Percentiles rank a stretch among this genome's conserved stretches.
Conservation (phyloP, 2,329 filamentous ascomycete genomes). For the Diaporthe longicolla region DNA sequence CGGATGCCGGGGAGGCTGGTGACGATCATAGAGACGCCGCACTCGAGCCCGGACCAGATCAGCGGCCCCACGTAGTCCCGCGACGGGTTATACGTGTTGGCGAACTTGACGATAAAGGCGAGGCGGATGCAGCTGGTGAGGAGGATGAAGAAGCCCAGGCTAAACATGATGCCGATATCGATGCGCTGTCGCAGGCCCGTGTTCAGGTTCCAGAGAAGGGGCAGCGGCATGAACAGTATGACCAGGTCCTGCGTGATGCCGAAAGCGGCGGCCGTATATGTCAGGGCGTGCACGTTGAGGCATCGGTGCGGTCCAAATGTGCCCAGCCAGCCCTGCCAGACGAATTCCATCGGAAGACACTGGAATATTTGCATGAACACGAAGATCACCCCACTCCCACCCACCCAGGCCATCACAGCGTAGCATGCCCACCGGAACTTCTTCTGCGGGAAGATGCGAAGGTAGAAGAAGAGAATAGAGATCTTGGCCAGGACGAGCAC, state of each 20-base stretch:
- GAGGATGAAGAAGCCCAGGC: constrained; percentile 54
- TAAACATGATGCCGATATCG: constrained; percentile 54
- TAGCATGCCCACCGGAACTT: constrained; percentile 48
- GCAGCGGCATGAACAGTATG: constrained; percentile 53
- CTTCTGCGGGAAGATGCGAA: constrained; percentile 48
- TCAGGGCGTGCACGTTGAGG: constrained; percentile 51
- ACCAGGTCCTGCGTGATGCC: constrained; percentile 54
- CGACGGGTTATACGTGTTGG: constrained; percentile 53
- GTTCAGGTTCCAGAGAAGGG: constrained; percentile 50
- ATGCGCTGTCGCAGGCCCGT: constrained; percentile 46
- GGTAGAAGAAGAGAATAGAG: constrained; percentile 50
- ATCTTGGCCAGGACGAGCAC: constrained; percentile 49
- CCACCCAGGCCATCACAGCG: constrained; percentile 47
- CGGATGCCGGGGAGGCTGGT: constrained; percentile 57
- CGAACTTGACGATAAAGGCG: constrained; percentile 52
- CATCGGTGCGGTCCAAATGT: constrained; percentile 47
- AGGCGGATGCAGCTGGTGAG: constrained; percentile 55
- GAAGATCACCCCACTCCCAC: constrained; percentile 48
- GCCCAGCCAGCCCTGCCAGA: constrained; percentile 54
- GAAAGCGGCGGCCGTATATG: constrained; percentile 49
- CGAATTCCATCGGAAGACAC: constrained; percentile 51
- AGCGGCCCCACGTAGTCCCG: constrained; percentile 58
- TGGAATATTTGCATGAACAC: constrained; percentile 55
- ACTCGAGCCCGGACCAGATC: constrained; percentile 60
- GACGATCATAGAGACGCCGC: constrained; percentile 57